Conservation (phyloP, 2,329 filamentous ascomycete species). For the Aureobasidium sp. region DNA sequence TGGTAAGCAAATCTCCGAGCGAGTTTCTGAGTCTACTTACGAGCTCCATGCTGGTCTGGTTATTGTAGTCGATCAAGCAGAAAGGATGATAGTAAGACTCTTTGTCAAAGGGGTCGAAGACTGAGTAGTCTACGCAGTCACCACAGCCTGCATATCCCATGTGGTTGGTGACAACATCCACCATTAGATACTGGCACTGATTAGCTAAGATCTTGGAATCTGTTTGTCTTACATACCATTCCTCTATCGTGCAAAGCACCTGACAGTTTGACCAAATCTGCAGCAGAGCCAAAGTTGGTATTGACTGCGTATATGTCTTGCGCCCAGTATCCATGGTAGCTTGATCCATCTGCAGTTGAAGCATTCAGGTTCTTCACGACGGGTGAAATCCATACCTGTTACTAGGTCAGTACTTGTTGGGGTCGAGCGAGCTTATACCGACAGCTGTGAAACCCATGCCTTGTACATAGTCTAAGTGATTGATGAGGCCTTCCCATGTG, state of each 20-base stretch:
- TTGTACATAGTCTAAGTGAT: conserved; percentile 56
- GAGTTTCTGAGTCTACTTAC: background rate
- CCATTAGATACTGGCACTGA: conserved; percentile 29
- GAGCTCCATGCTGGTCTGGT: conserved; percentile 33
- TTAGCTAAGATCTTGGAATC: conserved; percentile 14
- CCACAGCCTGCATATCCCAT: conserved; percentile 29
- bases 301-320: conserved; percentile 40
- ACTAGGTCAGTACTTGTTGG: background rate
- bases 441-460: conserved; percentile 54
- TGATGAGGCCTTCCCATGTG: conserved; percentile 52
- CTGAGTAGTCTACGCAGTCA: conserved; percentile 26
- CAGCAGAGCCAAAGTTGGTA: conserved; percentile 30
- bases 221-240: conserved; percentile 24
- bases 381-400: conserved; percentile 46
- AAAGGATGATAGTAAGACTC: conserved; percentile 43
- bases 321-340: conserved; percentile 53
- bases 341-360: conserved; percentile 28
- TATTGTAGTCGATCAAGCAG: conserved; percentile 50
- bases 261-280: conserved; percentile 31
- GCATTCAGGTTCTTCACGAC: conserved; percentile 40
- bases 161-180: conserved; percentile 33
- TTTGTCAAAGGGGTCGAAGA: conserved; percentile 35
- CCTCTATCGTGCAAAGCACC: conserved; percentile 29
- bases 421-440: conserved; percentile 20
- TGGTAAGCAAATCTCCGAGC: background rate